Evolutionary conservation across 1,284 basidiomycete genomes (phyloP).

Genomic region (Cutaneotrichosporon spelunceum): DNA sequence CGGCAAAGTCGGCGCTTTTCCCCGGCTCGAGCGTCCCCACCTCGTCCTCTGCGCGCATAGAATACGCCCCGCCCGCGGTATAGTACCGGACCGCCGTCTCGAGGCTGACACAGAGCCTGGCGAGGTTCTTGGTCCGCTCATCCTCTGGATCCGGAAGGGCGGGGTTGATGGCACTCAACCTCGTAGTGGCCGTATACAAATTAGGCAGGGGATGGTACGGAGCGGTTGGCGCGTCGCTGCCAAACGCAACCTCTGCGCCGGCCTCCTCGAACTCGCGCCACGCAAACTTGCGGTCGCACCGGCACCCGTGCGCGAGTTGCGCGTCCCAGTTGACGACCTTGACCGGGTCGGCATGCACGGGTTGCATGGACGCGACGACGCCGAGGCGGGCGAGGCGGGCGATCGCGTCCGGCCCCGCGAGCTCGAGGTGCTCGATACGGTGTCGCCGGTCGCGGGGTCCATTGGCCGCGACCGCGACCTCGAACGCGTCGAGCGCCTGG

Average conservation of each 20-base stretch:
- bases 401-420: slow-evolving; percentile 28
- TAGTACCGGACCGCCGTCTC: slow-evolving; percentile 26
- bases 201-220: slow-evolving; percentile 33
- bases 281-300: slow-evolving; percentile 35
- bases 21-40: slow-evolving; percentile 29
- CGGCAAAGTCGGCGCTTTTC: slow-evolving; percentile 33
- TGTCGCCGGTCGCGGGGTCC: slow-evolving; percentile 24
- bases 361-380: slow-evolving; percentile 38
- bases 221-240: slow-evolving; percentile 35
- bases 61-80: slow-evolving; percentile 29
- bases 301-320: slow-evolving; percentile 27
- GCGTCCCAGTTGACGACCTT: slow-evolving; percentile 32
- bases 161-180: slow-evolving; percentile 29
- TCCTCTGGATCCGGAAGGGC: slow-evolving; percentile 18
- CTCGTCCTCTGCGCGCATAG: slow-evolving; percentile 23
- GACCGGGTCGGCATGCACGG: slow-evolving; percentile 39
- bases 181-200: slow-evolving; percentile 37
- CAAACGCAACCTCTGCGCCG: slow-evolving; percentile 31
- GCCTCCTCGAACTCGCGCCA: slow-evolving; percentile 34
- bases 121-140: slow-evolving; percentile 15
- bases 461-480: slow-evolving; percentile 27
- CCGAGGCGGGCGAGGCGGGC: slow-evolving; percentile 29
- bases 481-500: slow-evolving; percentile 37
- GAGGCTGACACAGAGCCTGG: slow-evolving; percentile 17
- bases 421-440: slow-evolving; percentile 40